phyloP scores from a whole-genome alignment of 345 rosid genomes.

The Populus alba region DNA sequence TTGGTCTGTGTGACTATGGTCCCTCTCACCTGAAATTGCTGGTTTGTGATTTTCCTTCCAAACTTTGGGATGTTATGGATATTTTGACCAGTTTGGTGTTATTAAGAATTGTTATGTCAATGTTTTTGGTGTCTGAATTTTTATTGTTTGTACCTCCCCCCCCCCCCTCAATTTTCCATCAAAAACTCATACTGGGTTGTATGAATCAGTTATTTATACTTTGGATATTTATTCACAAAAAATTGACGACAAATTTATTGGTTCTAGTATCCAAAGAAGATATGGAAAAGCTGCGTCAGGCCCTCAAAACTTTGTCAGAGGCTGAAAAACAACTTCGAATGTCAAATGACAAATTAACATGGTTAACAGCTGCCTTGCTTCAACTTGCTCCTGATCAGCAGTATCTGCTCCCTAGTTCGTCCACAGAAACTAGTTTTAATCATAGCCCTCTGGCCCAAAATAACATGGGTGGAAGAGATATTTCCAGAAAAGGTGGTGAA shows the following conservation, averaged over 20 bases:
- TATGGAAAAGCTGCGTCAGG: conserved; percentile 92
- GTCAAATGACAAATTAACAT: conserved; percentile 85
- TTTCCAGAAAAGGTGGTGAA: conserved; percentile 36
- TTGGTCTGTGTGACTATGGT: not conserved
- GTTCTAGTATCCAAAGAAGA: conserved; percentile 80
- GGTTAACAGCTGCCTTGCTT: conserved; percentile 97
- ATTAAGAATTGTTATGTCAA: not conserved
- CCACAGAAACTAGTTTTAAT: conserved; percentile 62
- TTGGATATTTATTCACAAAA: not conserved
- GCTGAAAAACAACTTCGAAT: conserved; percentile 94
- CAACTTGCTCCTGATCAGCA: conserved; percentile 99
- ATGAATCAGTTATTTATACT: not conserved
- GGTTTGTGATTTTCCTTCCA: not conserved
- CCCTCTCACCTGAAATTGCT: not conserved
- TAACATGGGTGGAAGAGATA: conserved; percentile 38
- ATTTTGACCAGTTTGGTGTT: too few relatives aligned
- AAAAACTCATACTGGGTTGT: not conserved
- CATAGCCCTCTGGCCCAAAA: conserved; percentile 44
- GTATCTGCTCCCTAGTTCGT: conserved; percentile 58
- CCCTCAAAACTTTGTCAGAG: conserved; percentile 87
- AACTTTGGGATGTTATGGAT: too few relatives aligned
- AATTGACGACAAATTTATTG: conserved; percentile 24
- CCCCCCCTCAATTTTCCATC: not conserved
- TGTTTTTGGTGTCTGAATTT: not conserved
- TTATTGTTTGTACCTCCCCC: not conserved